Base-by-base conservation (phyloP, 2,329 filamentous ascomycete genomes). In the Fusarium nanum region DNA sequence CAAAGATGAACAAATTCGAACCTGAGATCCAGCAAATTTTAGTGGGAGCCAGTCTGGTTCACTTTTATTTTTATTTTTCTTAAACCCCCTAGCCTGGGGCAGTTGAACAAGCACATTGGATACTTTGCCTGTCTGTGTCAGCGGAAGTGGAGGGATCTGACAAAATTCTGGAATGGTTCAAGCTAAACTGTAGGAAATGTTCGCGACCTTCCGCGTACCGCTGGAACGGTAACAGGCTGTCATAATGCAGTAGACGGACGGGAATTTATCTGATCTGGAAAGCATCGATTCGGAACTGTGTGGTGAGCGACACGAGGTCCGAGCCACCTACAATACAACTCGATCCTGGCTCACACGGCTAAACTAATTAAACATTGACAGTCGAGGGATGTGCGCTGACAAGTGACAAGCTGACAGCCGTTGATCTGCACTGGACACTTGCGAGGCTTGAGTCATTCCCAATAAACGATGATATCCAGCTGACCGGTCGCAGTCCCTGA, bases 211-310 rank as follows among this genome's bases (percentile, higher is more conserved):
- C 56, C 59, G 58, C 60, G 72, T 75, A 75, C 72, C 72, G 47
- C 46, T 48, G 70, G 64, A 62, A 71, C 58, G 72, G 72, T 74
- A 74, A 70, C 59, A 52, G 48, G 60, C 59, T 65, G 72, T 70
- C 72, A 75, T 66, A 46, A 53, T 66, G 63, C 55, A 66, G 23
- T 42, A 66, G 40, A 14, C 41, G 41, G 22, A 59, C 42, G 44
- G 62, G 54, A 53, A 56, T 64, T 34, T 64, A 58, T 45, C 45
- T 64, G 30, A 64, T 45, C 40, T 64, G 27, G 18, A 30, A 48
- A 54, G 30, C 46, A 23, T 56, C 49, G 32, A 41, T 37, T 49
- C 55, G 28, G 22, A 57, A 40, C 59, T 57, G 59, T 32, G 44
- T 55, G 55, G 27, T 45, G 14, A 48, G 42, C 30, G 34, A 66